A percentile compares a stretch with the other conserved stretches of the same genome.
Conservation (phyloP, 257 asterid species). For the Eucommia ulmoides region DNA sequence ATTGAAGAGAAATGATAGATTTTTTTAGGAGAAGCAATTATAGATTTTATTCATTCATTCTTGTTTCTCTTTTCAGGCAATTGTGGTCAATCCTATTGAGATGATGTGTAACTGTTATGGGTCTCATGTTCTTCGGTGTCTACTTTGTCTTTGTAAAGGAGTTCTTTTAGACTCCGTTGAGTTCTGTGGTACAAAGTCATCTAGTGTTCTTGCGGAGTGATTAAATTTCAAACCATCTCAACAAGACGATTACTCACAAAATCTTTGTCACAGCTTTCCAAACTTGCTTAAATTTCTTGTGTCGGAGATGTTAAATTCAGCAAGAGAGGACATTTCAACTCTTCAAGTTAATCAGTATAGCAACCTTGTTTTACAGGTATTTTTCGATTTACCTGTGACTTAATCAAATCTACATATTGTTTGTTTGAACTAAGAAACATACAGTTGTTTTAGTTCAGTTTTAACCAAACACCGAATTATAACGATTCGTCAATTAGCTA, state of each 20-base stretch:
- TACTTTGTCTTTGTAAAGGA: conserved; percentile 81
- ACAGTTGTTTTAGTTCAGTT: too few species aligned
- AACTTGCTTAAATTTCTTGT: conserved; percentile 49
- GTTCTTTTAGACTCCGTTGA: conserved; percentile 60
- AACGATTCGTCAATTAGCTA: too few species aligned
- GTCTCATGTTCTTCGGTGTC: conserved; percentile 89
- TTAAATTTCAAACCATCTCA: conserved; percentile 43
- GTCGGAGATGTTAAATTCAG: conserved; percentile 51
- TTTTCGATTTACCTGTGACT: too few species aligned
- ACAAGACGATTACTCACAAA: conserved; percentile 17
- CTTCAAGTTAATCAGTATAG: conserved; percentile 56
- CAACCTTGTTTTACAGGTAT: conserved; percentile 93
- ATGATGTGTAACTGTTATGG: conserved; percentile 87
- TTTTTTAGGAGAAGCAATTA: too few species aligned
- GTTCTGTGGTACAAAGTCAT: conserved; percentile 57
- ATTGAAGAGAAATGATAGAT: too few species aligned
- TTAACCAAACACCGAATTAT: too few species aligned
- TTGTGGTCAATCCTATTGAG: conserved; percentile 55
- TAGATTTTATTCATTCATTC: background rate
- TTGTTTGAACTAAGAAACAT: too few species aligned
- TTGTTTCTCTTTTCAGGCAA: conserved; percentile 28
- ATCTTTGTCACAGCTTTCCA: conserved; percentile 40
- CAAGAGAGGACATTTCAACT: conserved; percentile 35
- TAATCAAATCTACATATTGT: too few species aligned
- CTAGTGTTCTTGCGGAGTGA: conserved; percentile 62